Evolutionary conservation across 192 early-diverging fungal genomes (phyloP).

Genomic region (Rhizoclosmatium globosum): DNA sequence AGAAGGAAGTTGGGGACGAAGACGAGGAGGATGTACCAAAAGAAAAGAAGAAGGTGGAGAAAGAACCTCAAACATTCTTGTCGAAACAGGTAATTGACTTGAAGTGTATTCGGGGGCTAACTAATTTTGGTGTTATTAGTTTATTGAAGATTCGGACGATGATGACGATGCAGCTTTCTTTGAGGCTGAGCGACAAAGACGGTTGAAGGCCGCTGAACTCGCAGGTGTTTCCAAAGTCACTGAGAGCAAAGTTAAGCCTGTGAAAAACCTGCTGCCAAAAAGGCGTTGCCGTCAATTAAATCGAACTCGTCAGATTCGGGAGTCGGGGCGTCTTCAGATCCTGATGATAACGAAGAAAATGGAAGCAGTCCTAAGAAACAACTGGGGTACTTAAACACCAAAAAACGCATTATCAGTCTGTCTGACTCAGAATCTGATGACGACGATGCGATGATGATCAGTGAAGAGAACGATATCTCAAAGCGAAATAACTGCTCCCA

Average conservation of each 20-base stretch:
- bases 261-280: no score
- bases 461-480: no score
- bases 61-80: neutral
- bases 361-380: neutral
- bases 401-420: constrained; percentile 1
- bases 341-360: neutral
- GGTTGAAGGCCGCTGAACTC: neutral
- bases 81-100: constrained; percentile 2
- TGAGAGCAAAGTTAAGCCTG: no score
- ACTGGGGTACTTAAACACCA: neutral
- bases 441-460: no score
- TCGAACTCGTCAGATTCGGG: neutral
- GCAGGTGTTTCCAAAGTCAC: neutral
- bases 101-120: neutral
- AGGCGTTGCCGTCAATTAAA: no score
- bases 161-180: constrained; percentile 54
- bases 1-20: constrained; percentile 24
- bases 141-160: constrained; percentile 62
- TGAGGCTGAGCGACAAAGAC: constrained; percentile 39
- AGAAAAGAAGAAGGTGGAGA: constrained; percentile 23
- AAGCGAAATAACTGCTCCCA: no score
- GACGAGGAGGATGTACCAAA: constrained; percentile 37
- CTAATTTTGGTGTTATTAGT: constrained; percentile 48
- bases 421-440: neutral
- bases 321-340: neutral